Percentiles rank a stretch among this genome's conserved stretches.
These are phyloP conservation scores for Ophiostoma populinum DNA, from an alignment of 2,329 filamentous ascomycete species.

Conservation along the genomic window DNA sequence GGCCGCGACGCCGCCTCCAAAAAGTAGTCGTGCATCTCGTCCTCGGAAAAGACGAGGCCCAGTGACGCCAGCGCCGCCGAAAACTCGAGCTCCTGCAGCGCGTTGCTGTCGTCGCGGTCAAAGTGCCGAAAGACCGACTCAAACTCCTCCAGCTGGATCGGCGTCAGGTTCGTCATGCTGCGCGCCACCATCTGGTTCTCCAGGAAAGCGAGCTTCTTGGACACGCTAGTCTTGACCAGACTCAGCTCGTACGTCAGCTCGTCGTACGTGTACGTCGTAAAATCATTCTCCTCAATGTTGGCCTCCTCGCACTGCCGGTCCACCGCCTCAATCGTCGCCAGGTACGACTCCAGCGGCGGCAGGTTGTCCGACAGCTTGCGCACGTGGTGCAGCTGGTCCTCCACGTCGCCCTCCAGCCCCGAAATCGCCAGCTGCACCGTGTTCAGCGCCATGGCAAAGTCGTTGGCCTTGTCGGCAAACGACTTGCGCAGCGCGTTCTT, in stretches of 20 bases:
- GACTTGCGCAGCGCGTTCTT: conserved; percentile 85
- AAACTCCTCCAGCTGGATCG: conserved; percentile 95
- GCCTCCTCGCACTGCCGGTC: conserved; percentile 86
- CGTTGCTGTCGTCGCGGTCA: conserved; percentile 82
- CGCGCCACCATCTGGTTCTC: conserved; percentile 98
- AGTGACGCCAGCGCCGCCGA: conserved; percentile 88
- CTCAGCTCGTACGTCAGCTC: conserved; percentile 87
- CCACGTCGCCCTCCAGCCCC: conserved; percentile 89
- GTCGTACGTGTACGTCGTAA: conserved; percentile 97
- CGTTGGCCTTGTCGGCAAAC: conserved; percentile 96
- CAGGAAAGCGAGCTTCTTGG: conserved; percentile 90
- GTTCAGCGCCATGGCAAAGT: conserved; percentile 88
- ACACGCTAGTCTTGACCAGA: conserved; percentile 77
- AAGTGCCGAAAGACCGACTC: conserved; percentile 98
- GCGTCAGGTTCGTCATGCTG: conserved; percentile 96
- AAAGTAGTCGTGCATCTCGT: conserved; percentile 96
- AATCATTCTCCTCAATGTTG: conserved; percentile 98
- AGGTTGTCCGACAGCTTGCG: conserved; percentile 71
- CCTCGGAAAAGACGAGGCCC: conserved; percentile 88
- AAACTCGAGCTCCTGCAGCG: conserved; percentile 84
- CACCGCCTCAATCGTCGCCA: conserved; percentile 70
- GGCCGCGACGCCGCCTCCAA: conserved; percentile 52
- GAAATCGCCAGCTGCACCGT: conserved; percentile 91
- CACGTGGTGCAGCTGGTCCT: conserved; percentile 83
- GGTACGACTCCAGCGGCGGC: conserved; percentile 75